Evolutionary conservation across 495 filamentous ascomycete genomes (phyloP), one percentile per base, ranked within the genome.

Genomic region (Hypoxylon crocopeplum): DNA sequence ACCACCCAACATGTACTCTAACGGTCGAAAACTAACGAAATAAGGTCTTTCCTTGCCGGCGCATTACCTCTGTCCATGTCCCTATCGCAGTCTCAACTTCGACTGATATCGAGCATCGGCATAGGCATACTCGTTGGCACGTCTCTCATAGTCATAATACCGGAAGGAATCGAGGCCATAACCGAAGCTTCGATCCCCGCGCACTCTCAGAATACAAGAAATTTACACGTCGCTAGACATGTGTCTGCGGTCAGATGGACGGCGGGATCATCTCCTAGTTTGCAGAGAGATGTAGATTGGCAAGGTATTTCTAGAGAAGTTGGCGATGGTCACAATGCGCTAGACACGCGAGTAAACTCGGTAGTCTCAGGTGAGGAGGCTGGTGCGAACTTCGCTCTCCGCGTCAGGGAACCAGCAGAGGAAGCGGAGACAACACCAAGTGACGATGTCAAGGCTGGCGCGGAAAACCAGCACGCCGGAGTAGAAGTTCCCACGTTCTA

Each of bases 61-160:
- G 88, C 90, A 71, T 84, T 98, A 68, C 94, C 94, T 50, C 81
- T 98, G 29, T 92, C 90, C 33, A 89, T 98, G 77, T 83, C 88
- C 45, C 83, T 98, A 11, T 92, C 94, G n/a, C 86, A 87, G 54
- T 90, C 91, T 29, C 91, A 96, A 69, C 78, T 97, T 19, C 86
- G 94, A 67, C 72, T 97, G 29, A 90, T 98, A 71, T 92, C 92
- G 8, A 91, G 92, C 16, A 85, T 98, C 69, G 94, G 94, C 24
- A 91, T 97, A 77, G 94, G 94, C 33, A 88, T 98, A 12, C 79
- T 98, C 6, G 92, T 98, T 16, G 94, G 94, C 29, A 98, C 93
- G 27, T 91, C 92, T 7, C 82, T 98, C 62, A 92, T 98, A 50
- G 91, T 98, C 2, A 98, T 98, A 69, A 96, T 98, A 67, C 94